Evolutionary conservation across 345 rosid species (phyloP), one percentile per base, ranked within the genome.

Genomic region (Streptanthus diversifolius): DNA sequence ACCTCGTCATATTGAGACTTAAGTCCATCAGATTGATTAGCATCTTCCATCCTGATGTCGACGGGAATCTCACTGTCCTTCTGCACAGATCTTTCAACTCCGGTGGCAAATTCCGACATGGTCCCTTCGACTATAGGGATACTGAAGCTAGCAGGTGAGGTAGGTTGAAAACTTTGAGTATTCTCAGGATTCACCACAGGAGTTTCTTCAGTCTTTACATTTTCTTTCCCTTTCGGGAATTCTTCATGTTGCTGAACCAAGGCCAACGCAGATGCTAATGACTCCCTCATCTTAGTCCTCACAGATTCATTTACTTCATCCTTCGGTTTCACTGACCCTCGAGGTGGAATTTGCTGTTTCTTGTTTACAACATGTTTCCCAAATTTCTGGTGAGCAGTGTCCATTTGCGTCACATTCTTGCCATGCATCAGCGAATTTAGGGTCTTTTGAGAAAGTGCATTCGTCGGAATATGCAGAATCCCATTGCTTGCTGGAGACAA

Each of bases 271-370:
- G 86, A 75, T 35, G 87, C 90, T 51, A 95, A 82, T 14, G 95
- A 86, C 66, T 90, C 97, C 84, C 91, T 88, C 86, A 95, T 82
- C 83, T 92, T 95, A 69, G 92, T 85, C 75, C 99, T 86, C 59
- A 95, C 92, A 53, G 92, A 82, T 64, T 81, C 91, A 70, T 79
- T 75, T 21, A 86, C 74, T 67, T 83, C 92, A 14, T 73, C 71
- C 43, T 63, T 80, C 32, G 70, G 62, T 71, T 80, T 91, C 51
- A 76, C 36, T 15, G 81, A 71, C 3, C 76, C 72, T 24, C 74
- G 84, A 5, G 79, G 78, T 47, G 73, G 89, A 51, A 80, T 57
- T 39, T 76, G 68, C 36, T 82, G 92, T 66, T 63, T 81, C 81
- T 79, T 91, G 68, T 74, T 78, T 5, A 58, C 43, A 8, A 72